Conservation (phyloP, 2,329 filamentous ascomycete species). For the Calonectria pseudoreteaudii region DNA sequence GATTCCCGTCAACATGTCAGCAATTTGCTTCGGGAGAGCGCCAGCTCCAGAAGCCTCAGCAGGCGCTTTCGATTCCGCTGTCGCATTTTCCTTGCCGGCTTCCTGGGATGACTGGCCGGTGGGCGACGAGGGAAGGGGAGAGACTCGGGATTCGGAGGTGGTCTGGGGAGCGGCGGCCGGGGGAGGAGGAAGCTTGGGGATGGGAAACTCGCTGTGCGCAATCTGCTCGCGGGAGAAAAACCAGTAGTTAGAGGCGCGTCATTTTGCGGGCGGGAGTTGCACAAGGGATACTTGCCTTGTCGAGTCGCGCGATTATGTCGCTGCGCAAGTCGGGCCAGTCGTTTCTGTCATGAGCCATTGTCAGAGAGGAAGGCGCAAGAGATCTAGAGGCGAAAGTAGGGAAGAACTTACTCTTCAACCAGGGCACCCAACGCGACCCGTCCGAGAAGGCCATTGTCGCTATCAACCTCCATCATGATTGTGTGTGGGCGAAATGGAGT, state of each 20-base stretch:
- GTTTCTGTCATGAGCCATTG: constrained; percentile 62
- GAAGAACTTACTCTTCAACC: constrained; percentile 65
- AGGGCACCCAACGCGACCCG: constrained; percentile 62
- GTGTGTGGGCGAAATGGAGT: constrained; percentile 31
- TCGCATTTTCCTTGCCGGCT: constrained; percentile 76
- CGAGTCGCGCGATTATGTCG: constrained; percentile 74
- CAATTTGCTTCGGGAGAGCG: constrained; percentile 72
- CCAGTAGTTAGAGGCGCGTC: neutral
- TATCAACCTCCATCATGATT: constrained; percentile 66
- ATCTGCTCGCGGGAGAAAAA: constrained; percentile 65
- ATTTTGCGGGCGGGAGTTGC: neutral
- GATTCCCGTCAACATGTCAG: constrained; percentile 72
- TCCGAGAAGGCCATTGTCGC: constrained; percentile 61
- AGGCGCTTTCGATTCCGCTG: constrained; percentile 54
- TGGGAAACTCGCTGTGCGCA: constrained; percentile 79
- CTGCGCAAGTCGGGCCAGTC: constrained; percentile 77
- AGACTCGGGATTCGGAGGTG: constrained; percentile 57
- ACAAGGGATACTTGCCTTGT: constrained; percentile 60
- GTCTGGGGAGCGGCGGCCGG: constrained; percentile 53
- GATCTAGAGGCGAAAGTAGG: constrained; percentile 21
- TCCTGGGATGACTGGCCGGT: constrained; percentile 63
- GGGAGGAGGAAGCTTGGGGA: constrained; percentile 68
- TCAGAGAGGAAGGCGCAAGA: constrained; percentile 33
- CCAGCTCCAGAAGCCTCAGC: constrained; percentile 50
- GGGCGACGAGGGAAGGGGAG: constrained; percentile 58